phyloP scores from a whole-genome alignment of 2,329 filamentous ascomycete genomes.

The Fusarium tjaetaba region DNA sequence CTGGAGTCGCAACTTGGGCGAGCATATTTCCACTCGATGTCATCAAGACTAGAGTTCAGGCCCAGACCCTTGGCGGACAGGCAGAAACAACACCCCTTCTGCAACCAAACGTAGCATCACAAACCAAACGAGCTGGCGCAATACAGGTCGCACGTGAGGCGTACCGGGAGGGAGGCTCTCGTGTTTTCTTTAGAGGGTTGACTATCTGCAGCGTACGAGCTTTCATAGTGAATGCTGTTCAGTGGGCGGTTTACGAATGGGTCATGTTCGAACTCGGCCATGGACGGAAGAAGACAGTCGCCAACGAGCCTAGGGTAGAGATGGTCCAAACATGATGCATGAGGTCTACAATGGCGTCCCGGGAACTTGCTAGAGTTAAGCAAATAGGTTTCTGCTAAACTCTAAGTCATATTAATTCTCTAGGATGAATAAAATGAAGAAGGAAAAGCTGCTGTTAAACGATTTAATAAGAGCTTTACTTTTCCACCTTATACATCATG shows the following conservation, averaged over 20 bases:
- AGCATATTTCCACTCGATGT: slow-evolving; percentile 93
- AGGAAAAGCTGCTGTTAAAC: background rate
- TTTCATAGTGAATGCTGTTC: slow-evolving; percentile 92
- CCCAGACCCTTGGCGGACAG: slow-evolving; percentile 60
- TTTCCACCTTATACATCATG: background rate
- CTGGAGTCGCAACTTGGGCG: slow-evolving; percentile 88
- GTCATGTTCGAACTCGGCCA: slow-evolving; percentile 71
- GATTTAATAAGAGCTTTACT: background rate
- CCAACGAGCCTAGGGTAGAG: background rate
- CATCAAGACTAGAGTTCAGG: slow-evolving; percentile 91
- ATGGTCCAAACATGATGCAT: background rate
- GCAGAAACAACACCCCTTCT: slow-evolving; percentile 27
- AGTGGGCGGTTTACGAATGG: slow-evolving; percentile 94
- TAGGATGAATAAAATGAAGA: background rate
- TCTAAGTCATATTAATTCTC: background rate
- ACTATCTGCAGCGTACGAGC: slow-evolving; percentile 85
- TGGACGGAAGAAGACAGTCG: slow-evolving; percentile 25
- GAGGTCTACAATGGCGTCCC: background rate
- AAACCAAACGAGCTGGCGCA: slow-evolving; percentile 57
- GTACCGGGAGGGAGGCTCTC: slow-evolving; percentile 70
- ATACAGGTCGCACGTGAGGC: slow-evolving; percentile 71
- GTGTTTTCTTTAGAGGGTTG: slow-evolving; percentile 77
- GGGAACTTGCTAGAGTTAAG: slow-evolving; percentile 10
- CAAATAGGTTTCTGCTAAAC: background rate
- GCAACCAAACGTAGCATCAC: slow-evolving; percentile 34